These are phyloP conservation scores for Pulveroboletus sp. DNA, from an alignment of 768 basidiomycete species.

Conservation along the genomic window DNA sequence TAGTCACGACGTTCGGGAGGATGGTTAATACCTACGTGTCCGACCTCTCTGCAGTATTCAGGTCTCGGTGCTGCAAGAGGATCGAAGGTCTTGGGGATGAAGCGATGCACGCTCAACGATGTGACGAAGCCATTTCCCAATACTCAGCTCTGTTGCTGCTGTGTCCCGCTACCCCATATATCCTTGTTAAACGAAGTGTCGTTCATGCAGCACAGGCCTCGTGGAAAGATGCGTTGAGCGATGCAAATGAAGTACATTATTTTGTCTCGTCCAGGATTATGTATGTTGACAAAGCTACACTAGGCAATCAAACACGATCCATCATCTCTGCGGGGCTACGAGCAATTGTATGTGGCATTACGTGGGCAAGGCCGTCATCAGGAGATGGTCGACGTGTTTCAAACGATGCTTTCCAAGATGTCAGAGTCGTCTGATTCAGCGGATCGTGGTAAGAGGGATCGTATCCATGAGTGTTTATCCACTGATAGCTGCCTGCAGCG, in stretches of 20 bases:
- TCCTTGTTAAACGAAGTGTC: conserved; percentile 10
- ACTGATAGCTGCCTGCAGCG: no score
- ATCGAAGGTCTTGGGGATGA: neutral
- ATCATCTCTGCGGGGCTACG: conserved; percentile 9
- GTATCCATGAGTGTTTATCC: neutral
- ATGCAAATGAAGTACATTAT: conserved; percentile 5
- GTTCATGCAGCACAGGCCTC: neutral
- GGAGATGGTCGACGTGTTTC: neutral
- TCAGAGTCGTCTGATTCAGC: neutral
- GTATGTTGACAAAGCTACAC: neutral
- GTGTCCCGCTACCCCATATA: neutral
- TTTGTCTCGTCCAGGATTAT: neutral
- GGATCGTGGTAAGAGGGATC: conserved; percentile 1
- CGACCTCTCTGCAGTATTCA: neutral
- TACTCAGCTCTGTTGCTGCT: conserved; percentile 8
- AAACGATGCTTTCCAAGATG: conserved; percentile 11
- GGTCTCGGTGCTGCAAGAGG: neutral
- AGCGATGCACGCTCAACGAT: neutral
- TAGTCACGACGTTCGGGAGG: no score
- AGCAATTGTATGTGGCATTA: conserved; percentile 7
- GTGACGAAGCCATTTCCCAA: conserved; percentile 1
- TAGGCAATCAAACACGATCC: conserved; percentile 11
- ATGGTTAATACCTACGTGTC: neutral
- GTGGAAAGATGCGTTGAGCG: conserved; percentile 5
- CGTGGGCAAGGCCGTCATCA: neutral